Percentiles rank a stretch among this genome's conserved stretches.
phyloP scores from a whole-genome alignment of 1,284 basidiomycete species.

The Coniophora puteana region DNA sequence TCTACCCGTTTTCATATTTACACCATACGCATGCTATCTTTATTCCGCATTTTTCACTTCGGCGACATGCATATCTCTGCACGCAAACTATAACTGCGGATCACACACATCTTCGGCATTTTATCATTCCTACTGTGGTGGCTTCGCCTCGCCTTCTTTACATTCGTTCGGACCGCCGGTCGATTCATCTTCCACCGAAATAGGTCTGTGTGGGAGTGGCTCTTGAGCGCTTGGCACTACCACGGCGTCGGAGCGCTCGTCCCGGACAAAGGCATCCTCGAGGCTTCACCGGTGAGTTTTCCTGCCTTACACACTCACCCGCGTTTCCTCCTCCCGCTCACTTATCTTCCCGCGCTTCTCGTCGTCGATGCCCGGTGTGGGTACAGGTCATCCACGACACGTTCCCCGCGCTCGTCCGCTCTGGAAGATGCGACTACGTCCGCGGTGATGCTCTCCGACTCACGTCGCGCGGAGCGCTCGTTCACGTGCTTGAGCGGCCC shows the following conservation, averaged over 20 bases:
- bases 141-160: too few relatives aligned
- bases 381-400: constrained; percentile 52
- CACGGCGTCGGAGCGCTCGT: constrained; percentile 45
- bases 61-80: background rate
- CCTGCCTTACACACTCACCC: too few relatives aligned
- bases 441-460: constrained; percentile 51
- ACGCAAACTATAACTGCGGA: background rate
- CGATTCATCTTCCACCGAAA: background rate
- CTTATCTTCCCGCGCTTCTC: too few relatives aligned
- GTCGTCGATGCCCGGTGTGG: too few relatives aligned
- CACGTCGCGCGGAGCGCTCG: constrained; percentile 40
- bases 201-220: constrained; percentile 48
- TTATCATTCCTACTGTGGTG: too few relatives aligned
- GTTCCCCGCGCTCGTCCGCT: constrained; percentile 48
- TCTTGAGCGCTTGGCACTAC: constrained; percentile 51
- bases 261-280: constrained; percentile 43
- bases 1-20: too few relatives aligned
- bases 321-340: too few relatives aligned
- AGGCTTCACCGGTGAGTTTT: constrained; percentile 39
- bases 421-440: constrained; percentile 46
- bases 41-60: too few relatives aligned
- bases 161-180: too few relatives aligned
- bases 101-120: too few relatives aligned
- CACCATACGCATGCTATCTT: too few relatives aligned
- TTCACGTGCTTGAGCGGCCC: constrained; percentile 28